A percentile compares a stretch with the other conserved stretches of the same genome.
Conservation (phyloP, 2,329 filamentous ascomycete genomes). For the Plectosphaerella plurivora region DNA sequence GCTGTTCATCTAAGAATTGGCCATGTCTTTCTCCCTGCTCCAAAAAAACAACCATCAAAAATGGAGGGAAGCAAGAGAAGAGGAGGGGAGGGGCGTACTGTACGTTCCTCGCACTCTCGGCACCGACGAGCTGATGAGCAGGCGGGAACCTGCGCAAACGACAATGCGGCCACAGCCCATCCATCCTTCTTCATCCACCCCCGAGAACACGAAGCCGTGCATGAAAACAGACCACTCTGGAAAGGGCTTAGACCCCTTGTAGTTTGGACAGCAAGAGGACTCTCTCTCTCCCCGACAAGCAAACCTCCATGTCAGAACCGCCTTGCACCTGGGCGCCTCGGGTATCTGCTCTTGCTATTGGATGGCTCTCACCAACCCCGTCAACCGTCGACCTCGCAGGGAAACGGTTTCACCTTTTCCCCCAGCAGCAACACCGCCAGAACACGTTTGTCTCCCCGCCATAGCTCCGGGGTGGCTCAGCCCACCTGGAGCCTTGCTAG, state of each 20-base stretch:
- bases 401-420: too few species aligned
- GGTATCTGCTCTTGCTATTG: background rate
- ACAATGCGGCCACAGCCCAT: constrained; percentile 18
- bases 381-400: too few species aligned
- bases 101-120: background rate
- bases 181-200: constrained; percentile 19
- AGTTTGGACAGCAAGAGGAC: background rate
- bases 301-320: background rate
- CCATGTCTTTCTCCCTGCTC: too few species aligned
- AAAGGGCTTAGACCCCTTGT: background rate
- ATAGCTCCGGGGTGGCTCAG: too few species aligned
- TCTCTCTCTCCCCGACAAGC: background rate
- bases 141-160: constrained; percentile 35
- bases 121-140: background rate
- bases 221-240: background rate
- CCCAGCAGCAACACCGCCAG: too few species aligned
- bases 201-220: constrained; percentile 17
- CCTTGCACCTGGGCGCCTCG: background rate
- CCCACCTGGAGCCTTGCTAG: too few species aligned
- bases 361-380: background rate
- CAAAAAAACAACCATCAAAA: too few species aligned
- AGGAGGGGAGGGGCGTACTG: constrained; percentile 1
- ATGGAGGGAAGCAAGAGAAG: too few species aligned
- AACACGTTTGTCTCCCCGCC: too few species aligned
- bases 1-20: too few species aligned